These are phyloP conservation scores for Pleurotus sapidus DNA, from an alignment of 768 basidiomycete genomes.

Conservation along the genomic window DNA sequence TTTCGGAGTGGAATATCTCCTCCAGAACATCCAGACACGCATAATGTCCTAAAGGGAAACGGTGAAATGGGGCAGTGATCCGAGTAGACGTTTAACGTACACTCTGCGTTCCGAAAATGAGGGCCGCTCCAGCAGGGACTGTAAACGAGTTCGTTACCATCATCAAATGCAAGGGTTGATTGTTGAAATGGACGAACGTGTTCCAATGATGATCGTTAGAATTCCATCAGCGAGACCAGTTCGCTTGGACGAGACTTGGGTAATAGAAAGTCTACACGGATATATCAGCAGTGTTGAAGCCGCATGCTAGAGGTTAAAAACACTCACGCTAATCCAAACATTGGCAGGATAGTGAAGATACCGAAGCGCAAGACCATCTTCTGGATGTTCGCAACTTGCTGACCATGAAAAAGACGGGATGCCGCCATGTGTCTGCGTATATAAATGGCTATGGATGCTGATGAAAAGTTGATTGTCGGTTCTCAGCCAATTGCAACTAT, in stretches of 20 bases:
- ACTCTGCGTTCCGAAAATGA: neutral
- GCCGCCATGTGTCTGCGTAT: neutral
- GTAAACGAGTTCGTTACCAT: neutral
- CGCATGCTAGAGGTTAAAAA: neutral
- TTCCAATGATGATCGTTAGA: neutral
- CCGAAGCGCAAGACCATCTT: neutral
- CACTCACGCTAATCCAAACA: neutral
- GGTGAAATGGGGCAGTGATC: neutral
- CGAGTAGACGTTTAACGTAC: neutral
- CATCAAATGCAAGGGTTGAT: no score
- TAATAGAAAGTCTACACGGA: neutral
- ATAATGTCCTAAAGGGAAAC: neutral
- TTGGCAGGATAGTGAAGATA: neutral
- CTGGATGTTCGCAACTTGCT: neutral
- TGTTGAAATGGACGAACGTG: neutral
- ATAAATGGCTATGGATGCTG: constrained; percentile 1
- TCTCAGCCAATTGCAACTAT: neutral
- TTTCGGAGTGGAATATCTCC: neutral
- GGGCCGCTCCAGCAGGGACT: neutral
- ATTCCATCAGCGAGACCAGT: neutral
- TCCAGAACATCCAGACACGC: neutral
- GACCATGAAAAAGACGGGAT: neutral
- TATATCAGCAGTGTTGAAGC: no score
- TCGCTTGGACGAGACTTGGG: neutral
- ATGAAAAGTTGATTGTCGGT: neutral